A percentile compares a stretch with the other conserved stretches of the same genome.
Evolutionary conservation across 1,139 yeast species (phyloP).

Genomic region (Geotrichum restrictum): DNA sequence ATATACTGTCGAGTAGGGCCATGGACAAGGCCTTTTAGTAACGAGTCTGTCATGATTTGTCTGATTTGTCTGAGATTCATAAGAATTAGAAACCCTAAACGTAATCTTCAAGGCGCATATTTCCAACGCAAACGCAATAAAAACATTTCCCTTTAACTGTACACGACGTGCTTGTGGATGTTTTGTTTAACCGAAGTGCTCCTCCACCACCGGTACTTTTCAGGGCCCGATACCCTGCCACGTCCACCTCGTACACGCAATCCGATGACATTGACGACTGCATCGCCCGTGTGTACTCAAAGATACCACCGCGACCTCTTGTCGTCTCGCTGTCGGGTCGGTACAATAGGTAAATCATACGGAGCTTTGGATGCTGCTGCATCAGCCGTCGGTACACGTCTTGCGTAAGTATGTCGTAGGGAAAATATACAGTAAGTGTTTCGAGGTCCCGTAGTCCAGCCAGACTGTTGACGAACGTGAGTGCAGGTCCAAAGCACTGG

Average conservation of each 20-base stretch:
- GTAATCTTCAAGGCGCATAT: neutral
- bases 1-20: too few relatives aligned
- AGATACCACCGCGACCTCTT: neutral
- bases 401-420: neutral
- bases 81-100: neutral
- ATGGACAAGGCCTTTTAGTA: too few relatives aligned
- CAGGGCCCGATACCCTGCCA: neutral
- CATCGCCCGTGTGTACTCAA: too few relatives aligned
- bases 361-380: neutral
- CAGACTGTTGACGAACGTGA: neutral
- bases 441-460: neutral
- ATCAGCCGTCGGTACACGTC: neutral
- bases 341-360: neutral
- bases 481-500: too few relatives aligned
- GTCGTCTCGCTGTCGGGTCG: neutral
- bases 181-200: neutral
- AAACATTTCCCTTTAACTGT: slow-evolving; percentile 5
- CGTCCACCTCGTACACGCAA: neutral
- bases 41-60: too few relatives aligned
- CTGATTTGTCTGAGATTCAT: neutral
- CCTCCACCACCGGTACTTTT: neutral
- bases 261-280: too few relatives aligned
- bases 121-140: neutral
- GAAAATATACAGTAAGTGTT: slow-evolving; percentile 1
- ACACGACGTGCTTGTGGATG: neutral